Base-by-base conservation (phyloP, 805 yeast species). In the Clavispora fructus region DNA sequence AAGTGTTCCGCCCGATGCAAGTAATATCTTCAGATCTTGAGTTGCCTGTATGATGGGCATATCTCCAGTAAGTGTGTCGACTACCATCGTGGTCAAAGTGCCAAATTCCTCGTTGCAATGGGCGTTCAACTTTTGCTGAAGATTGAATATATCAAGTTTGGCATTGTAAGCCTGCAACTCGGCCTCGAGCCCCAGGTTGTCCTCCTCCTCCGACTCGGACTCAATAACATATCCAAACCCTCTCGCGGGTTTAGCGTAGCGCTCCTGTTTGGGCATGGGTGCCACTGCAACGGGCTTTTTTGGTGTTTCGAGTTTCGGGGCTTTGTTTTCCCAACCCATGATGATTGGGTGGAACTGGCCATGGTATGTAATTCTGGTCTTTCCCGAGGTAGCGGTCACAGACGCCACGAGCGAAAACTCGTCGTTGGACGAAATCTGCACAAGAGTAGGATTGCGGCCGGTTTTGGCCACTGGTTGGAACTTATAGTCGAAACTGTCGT, bases 211-310 rank as follows among this genome's bases (percentile, higher is more conserved):
- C 1, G 41, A 33, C 4, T 44, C 51, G 11, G 43, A 32, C 4
- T 43, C 50, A 9, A 51, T 44, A 16, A 45, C 35, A 12, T 38
- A 53, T 2, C 58, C 58, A 26, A 54, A 54, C 0, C 58, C 58
- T 7, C 48, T 48, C 5, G 33, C 28, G 4, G 51, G 53, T 23
- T 40, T 47, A 8, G 39, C 35, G 37, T 54, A 54, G 12, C 14
- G 19, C 12, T 16, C 25, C 0, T 31, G 38, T 7, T 40, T 42
- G 13, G 43, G 43, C 30, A 41, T 46, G 2, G 16, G 35, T 6
- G 55, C 50, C 26, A 41, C 38, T n/a, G 42, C 29, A 13, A 38
- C 38, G 9, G 43, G 45, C 29, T 41, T 46, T 1, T 10, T 31
- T 4, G 56, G 55, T 25, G 40, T 39, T 17, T 38, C 35, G 17